Percentiles rank a stretch among this genome's conserved stretches.
Conservation (phyloP, 1,139 yeast species). For the Yamadazyma siamensis region DNA sequence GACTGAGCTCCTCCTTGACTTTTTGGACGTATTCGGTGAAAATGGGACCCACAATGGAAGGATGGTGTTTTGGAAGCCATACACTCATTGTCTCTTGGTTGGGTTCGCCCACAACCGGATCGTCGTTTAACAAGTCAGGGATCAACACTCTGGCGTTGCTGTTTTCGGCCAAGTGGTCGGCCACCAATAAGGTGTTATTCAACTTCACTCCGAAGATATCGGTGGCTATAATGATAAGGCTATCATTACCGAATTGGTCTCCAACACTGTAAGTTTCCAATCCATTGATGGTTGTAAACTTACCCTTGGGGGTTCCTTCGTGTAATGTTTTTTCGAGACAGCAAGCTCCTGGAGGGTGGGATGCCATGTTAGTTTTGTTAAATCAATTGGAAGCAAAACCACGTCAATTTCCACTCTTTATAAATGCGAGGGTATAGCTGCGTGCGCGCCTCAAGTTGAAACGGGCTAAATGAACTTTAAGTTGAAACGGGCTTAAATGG, state of each 20-base stretch:
- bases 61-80: constrained; percentile 59
- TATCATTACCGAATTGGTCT: constrained; percentile 31
- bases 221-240: constrained; percentile 58
- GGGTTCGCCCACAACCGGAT: constrained; percentile 26
- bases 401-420: not conserved
- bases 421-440: too few species aligned
- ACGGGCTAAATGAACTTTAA: too few species aligned
- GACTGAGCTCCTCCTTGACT: constrained; percentile 42
- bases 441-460: too few species aligned
- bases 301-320: constrained; percentile 51
- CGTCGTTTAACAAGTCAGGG: constrained; percentile 71
- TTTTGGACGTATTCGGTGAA: constrained; percentile 40
- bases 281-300: constrained; percentile 38
- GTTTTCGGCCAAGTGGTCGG: constrained; percentile 61
- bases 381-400: constrained; percentile 1
- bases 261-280: constrained; percentile 58
- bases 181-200: constrained; percentile 57
- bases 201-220: constrained; percentile 66
- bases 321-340: constrained; percentile 44
- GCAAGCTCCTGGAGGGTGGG: constrained; percentile 51
- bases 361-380: constrained; percentile 41
- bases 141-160: constrained; percentile 65
- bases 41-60: constrained; percentile 40
- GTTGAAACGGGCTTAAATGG: too few species aligned
- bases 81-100: constrained; percentile 17